Evolutionary conservation across 2,329 filamentous ascomycete genomes (phyloP).

Genomic region (Ascochyta rabiei): DNA sequence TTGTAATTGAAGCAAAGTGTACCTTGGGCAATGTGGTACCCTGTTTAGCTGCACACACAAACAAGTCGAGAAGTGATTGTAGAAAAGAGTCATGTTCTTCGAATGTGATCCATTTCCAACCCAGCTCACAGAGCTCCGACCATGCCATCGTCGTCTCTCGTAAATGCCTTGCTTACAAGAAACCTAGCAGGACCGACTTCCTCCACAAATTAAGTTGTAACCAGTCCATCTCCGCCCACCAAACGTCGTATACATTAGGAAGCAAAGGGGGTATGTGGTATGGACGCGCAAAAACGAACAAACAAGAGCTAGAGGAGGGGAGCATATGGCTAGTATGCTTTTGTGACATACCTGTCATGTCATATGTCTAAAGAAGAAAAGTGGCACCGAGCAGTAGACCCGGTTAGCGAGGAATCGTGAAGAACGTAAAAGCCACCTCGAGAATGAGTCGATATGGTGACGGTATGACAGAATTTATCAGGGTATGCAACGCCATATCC

Average conservation of each 20-base stretch:
- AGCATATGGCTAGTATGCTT: slow-evolving; percentile 5
- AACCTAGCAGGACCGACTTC: background rate
- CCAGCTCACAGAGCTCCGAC: background rate
- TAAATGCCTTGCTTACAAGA: background rate
- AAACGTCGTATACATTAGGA: slow-evolving; percentile 15
- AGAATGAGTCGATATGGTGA: slow-evolving; percentile 4
- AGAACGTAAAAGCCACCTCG: slow-evolving; percentile 3
- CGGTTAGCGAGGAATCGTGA: slow-evolving; percentile 1
- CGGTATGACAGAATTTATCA: slow-evolving; percentile 11
- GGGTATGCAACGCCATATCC: slow-evolving; percentile 38
- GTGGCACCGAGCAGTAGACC: background rate
- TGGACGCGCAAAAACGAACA: slow-evolving; percentile 3
- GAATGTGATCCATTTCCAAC: background rate
- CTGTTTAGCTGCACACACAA: background rate
- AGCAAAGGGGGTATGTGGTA: slow-evolving; percentile 13
- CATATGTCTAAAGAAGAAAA: slow-evolving; percentile 4
- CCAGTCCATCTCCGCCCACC: slow-evolving; percentile 1
- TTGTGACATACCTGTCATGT: background rate
- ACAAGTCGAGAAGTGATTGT: background rate
- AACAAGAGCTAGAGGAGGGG: background rate
- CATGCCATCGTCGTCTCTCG: slow-evolving; percentile 12
- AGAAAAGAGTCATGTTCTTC: slow-evolving; percentile 7
- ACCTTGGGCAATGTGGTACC: background rate
- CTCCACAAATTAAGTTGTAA: slow-evolving; percentile 4
- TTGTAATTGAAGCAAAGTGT: background rate